Conservation (phyloP, 1,284 basidiomycete genomes). For the Trichosporon faecale region DNA sequence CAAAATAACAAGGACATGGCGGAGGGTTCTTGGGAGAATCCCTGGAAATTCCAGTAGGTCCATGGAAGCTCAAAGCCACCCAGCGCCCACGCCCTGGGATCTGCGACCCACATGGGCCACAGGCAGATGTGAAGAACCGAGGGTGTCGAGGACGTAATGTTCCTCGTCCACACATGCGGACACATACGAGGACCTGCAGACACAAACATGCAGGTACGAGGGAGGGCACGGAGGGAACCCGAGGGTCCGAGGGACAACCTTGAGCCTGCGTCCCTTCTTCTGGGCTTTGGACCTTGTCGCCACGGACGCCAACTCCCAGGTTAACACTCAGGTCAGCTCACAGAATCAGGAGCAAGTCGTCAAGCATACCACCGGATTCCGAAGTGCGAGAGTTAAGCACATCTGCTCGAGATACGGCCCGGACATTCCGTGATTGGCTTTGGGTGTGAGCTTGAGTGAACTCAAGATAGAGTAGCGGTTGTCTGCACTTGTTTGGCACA, state of each 20-base stretch:
- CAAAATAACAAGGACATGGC: too few species aligned
- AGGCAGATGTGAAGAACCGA: neutral
- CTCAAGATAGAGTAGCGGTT: neutral
- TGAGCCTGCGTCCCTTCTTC: neutral
- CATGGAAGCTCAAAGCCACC: neutral
- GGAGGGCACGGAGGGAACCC: neutral
- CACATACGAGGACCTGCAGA: neutral
- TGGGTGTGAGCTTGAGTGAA: neutral
- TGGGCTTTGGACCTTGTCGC: neutral
- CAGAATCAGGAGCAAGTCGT: neutral
- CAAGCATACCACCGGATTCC: slow-evolving; percentile 4
- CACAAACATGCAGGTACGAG: neutral
- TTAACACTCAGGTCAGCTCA: neutral
- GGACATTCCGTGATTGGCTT: neutral
- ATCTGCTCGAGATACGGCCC: neutral
- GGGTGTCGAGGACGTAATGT: neutral
- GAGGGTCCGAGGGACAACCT: neutral
- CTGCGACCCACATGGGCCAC: neutral
- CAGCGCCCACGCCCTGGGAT: neutral
- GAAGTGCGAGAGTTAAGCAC: neutral
- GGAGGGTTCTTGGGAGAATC: neutral
- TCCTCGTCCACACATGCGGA: neutral
- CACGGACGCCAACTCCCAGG: neutral
- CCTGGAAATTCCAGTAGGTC: neutral
- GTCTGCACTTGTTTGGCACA: neutral